Evolutionary conservation across 352 stramenopile species (phyloP).

Genomic region (Phytophthora aleatoria): DNA sequence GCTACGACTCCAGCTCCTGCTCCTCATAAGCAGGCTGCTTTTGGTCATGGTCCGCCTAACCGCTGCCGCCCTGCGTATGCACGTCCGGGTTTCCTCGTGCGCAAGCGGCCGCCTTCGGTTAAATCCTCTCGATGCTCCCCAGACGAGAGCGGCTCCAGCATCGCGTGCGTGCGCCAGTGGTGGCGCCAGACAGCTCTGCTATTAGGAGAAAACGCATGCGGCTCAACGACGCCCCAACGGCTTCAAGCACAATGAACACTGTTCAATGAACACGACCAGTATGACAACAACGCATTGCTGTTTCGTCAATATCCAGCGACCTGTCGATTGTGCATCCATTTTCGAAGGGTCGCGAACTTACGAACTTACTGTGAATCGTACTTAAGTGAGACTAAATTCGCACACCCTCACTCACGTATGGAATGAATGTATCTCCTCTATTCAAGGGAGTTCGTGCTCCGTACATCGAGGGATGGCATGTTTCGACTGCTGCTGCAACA

Average conservation of each 20-base stretch:
- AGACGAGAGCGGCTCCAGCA: conserved; percentile 10
- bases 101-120: conserved; percentile 7
- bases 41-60: not conserved
- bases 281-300: not conserved
- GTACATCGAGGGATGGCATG: conserved; percentile 9
- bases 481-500: conserved; percentile 5
- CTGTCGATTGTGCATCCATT: conserved; percentile 11
- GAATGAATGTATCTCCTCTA: conserved; percentile 9
- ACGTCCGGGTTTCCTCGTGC: conserved; percentile 9
- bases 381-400: not conserved
- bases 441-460: conserved; percentile 1
- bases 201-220: conserved; percentile 2
- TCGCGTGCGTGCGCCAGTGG: conserved; percentile 6
- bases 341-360: not conserved
- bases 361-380: not conserved
- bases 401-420: conserved; percentile 8
- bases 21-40: too few species aligned
- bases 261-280: not conserved
- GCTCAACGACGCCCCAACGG: conserved; percentile 9
- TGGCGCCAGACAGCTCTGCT: conserved; percentile 14
- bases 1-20: conserved; percentile 6
- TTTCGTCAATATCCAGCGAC: conserved; percentile 14
- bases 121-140: conserved; percentile 1
- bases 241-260: conserved; percentile 4
- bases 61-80: conserved; percentile 19